These are phyloP conservation scores for Yamadazyma insecticola DNA, from an alignment of 805 yeast species.

Conservation along the genomic window DNA sequence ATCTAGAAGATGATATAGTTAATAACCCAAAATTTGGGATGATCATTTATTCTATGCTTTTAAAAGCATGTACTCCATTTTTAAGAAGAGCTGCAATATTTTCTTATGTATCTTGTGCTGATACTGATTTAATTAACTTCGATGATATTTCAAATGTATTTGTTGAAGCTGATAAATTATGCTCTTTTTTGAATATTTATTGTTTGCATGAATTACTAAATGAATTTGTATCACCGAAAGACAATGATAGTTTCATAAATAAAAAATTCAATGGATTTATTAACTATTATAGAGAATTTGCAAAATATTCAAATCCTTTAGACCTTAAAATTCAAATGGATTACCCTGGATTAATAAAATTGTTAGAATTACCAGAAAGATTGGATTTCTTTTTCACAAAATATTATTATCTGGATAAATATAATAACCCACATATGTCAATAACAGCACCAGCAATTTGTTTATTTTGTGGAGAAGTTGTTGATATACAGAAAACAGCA, in stretches of 20 bases:
- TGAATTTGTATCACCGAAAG: conserved; percentile 12
- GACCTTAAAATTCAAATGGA: conserved; percentile 26
- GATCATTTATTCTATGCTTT: conserved; percentile 48
- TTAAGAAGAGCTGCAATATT: conserved; percentile 59
- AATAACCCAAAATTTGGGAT: conserved; percentile 26
- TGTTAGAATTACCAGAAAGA: conserved; percentile 61
- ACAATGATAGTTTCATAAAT: conserved; percentile 18
- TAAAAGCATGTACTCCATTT: conserved; percentile 59
- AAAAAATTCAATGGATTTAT: conserved; percentile 19
- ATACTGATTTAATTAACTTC: conserved; percentile 23
- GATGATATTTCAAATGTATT: conserved; percentile 17
- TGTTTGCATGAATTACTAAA: conserved; percentile 19
- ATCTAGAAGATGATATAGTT: conserved; percentile 12
- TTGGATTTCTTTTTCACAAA: conserved; percentile 67
- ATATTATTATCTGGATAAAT: conserved; percentile 43
- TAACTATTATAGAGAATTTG: conserved; percentile 1
- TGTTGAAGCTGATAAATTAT: conserved; percentile 52
- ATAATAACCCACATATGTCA: conserved; percentile 30
- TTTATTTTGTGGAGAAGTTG: conserved; percentile 68
- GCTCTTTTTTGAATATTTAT: conserved; percentile 47
- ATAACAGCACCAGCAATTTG: conserved; percentile 81
- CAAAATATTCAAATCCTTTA: conserved; percentile 1
- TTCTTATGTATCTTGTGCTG: conserved; percentile 50
- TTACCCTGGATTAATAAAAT: conserved; percentile 61
- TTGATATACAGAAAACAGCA: conserved; percentile 61